phyloP scores from a whole-genome alignment of 208 protist genomes.

The Zelonia costaricensis region DNA sequence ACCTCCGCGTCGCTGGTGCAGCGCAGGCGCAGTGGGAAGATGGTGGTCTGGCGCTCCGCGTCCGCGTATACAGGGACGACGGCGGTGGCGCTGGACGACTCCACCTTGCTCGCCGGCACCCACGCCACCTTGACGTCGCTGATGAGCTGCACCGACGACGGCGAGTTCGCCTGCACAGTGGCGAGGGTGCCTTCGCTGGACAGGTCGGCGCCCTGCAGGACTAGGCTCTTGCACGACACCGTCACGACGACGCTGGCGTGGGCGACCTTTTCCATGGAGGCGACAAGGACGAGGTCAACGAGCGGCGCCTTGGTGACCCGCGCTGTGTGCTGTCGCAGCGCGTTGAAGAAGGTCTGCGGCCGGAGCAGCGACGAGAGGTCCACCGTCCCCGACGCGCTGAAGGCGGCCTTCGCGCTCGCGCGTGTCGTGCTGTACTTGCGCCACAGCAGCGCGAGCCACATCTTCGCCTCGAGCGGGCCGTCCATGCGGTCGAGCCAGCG shows the following conservation, averaged over 20 bases:
- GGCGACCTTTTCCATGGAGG: conserved; percentile 18
- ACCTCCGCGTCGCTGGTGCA: conserved; percentile 32
- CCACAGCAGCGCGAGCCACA: conserved; percentile 83
- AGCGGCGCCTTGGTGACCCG: conserved; percentile 62
- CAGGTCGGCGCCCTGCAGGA: conserved; percentile 75
- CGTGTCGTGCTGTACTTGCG: conserved; percentile 53
- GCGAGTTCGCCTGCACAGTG: conserved; percentile 48
- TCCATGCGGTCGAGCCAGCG: conserved; percentile 87
- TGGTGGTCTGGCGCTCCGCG: conserved; percentile 41
- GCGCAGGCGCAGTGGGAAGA: conserved; percentile 58
- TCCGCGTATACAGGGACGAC: conserved; percentile 79
- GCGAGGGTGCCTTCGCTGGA: conserved; percentile 36
- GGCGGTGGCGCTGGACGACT: conserved; percentile 21
- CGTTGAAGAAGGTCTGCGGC: conserved; percentile 95
- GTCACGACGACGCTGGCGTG: conserved; percentile 33
- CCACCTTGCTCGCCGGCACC: conserved; percentile 30
- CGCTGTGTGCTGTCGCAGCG: conserved; percentile 94
- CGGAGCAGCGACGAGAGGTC: conserved; percentile 89
- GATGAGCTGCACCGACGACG: conserved; percentile 56
- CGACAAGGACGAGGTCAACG: conserved; percentile 79
- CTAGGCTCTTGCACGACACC: conserved; percentile 61
- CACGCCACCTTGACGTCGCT: conserved; percentile 64
- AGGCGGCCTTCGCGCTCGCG: conserved; percentile 26
- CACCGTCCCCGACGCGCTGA: conserved; percentile 60
- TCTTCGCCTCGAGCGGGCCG: conserved; percentile 76